Evolutionary conservation across 768 basidiomycete species (phyloP), one percentile per base, ranked within the genome.

Genomic region (Macrocybe gigantea): DNA sequence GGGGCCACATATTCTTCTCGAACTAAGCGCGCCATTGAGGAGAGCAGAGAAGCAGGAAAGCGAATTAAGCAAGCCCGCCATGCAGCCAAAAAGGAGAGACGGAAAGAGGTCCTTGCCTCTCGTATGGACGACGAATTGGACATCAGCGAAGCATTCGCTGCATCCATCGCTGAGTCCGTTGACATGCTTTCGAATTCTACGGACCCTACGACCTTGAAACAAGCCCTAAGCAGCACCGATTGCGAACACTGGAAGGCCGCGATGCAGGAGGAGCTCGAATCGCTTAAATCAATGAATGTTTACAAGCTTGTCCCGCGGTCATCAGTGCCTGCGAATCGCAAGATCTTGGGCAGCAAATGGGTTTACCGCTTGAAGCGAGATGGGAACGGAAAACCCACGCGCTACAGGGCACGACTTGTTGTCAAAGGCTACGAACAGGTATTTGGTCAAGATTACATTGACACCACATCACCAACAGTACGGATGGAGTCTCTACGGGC

Each of bases 371-470:
- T 62, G 31, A 79, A 80, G 54, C 45, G 56, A 30, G 67, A 74
- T 47, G 51, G 59, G 0, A 37, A 54, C 1, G 71, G 74, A 7
- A 42, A 54, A 0, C 58, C 74, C 30, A 45, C 52, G 2, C 53
- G 60, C 5, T 68, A 69, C 64, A 77, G 75, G 53, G 74, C 69
- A 2, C 50, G 68, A 1, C 58, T 78, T 0, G 70, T 75, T 2
- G 69, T 71, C 1, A 56, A 67, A 41, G 69, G 77, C 0, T 72
- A 66, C 57, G 47, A 60, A 0, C 77, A 79, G 53, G 51, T 60
- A 1, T 57, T 56, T 1, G 67, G 75, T 0, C 48, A 71, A 7
- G 66, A 78, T 49, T 77, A 65, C n/a, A n/a, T n/a, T n/a, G n/a
- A n/a, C n/a, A n/a, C n/a, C n/a, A n/a, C n/a, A n/a, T n/a, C n/a